Percentiles rank a stretch among this genome's conserved stretches.
Evolutionary conservation across 768 basidiomycete species (phyloP).

Genomic region (Lyophyllum decastes): DNA sequence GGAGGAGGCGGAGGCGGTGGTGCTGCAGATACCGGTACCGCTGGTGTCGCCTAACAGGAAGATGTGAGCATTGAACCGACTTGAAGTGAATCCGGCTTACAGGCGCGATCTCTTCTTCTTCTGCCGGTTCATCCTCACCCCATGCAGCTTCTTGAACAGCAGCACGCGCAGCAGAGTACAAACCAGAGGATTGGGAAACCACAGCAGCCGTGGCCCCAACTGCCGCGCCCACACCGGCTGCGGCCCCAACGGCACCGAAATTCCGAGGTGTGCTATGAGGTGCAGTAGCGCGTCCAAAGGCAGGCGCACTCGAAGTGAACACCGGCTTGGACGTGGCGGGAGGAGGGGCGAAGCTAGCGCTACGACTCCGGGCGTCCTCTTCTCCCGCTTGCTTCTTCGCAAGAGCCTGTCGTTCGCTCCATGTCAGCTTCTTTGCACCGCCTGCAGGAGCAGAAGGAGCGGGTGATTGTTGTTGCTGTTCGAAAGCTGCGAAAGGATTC

Average conservation of each 20-base stretch:
- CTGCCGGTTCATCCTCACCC: slow-evolving; percentile 28
- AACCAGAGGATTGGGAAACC: slow-evolving; percentile 26
- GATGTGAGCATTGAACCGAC: slow-evolving; percentile 7
- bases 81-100: slow-evolving; percentile 22
- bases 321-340: slow-evolving; percentile 32
- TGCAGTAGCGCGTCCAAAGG: slow-evolving; percentile 45
- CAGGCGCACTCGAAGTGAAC: slow-evolving; percentile 48
- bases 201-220: slow-evolving; percentile 33
- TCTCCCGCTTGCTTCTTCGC: slow-evolving; percentile 86
- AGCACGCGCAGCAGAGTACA: slow-evolving; percentile 25
- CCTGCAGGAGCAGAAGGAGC: slow-evolving; percentile 30
- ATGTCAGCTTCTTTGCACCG: slow-evolving; percentile 80
- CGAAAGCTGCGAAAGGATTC: slow-evolving; percentile 75
- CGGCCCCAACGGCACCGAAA: slow-evolving; percentile 40
- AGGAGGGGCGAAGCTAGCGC: slow-evolving; percentile 48
- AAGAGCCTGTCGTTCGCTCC: slow-evolving; percentile 91
- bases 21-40: too few species aligned
- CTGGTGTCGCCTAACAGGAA: slow-evolving; percentile 33
- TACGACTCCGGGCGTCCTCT: slow-evolving; percentile 66
- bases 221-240: slow-evolving; percentile 36
- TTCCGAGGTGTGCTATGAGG: slow-evolving; percentile 38
- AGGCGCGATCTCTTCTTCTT: slow-evolving; percentile 27
- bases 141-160: slow-evolving; percentile 32
- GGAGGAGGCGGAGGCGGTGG: background rate
- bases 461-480: slow-evolving; percentile 44